phyloP scores from a whole-genome alignment of 108 stramenopile species.

The Epipyxis sp. region DNA sequence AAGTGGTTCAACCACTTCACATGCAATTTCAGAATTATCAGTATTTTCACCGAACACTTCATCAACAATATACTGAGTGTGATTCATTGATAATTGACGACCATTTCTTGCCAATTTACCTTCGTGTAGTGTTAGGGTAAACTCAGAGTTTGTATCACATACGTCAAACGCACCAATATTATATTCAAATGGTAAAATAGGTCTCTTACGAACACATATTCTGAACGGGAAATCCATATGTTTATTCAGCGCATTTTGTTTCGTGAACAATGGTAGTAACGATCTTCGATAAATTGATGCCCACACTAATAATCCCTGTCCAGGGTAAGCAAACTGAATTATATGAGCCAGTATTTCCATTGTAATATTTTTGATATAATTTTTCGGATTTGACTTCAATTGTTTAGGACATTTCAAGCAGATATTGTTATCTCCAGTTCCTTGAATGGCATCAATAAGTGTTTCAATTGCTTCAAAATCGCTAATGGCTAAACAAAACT shows the following conservation, averaged over 20 bases:
- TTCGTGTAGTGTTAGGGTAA: conserved; percentile 7
- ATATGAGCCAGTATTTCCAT: too few relatives aligned
- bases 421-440: neutral
- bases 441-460: neutral
- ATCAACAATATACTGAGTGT: neutral
- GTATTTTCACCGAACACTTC: neutral
- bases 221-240: neutral
- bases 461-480: neutral
- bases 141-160: neutral
- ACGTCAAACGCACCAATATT: neutral
- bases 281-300: neutral
- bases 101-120: neutral
- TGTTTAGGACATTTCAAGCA: too few relatives aligned
- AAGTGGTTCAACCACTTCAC: neutral
- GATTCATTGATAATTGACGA: neutral
- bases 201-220: conserved; percentile 25
- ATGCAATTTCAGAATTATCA: neutral
- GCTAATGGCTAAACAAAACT: neutral
- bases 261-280: neutral
- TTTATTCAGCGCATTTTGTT: neutral
- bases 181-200: neutral
- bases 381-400: too few relatives aligned
- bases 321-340: conserved; percentile 15
- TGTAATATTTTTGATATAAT: too few relatives aligned
- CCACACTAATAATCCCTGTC: neutral